Evolutionary conservation across 352 stramenopile species (phyloP).

Genomic region (Pythium oligandrum): DNA sequence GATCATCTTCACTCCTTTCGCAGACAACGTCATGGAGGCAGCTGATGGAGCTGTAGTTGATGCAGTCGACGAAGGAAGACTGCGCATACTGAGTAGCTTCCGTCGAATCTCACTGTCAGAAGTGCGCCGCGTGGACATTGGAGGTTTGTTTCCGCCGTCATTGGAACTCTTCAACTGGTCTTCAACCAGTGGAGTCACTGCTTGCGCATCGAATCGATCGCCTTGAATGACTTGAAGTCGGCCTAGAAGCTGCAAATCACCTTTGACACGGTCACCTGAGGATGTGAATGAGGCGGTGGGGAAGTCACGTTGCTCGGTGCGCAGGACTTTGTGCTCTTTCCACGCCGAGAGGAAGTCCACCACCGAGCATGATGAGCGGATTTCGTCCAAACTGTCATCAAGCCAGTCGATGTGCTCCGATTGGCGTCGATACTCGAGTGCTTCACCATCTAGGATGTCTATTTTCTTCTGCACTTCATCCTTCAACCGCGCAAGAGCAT

Average conservation of each 20-base stretch:
- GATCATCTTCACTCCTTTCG: slow-evolving; percentile 27
- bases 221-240: slow-evolving; percentile 36
- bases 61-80: slow-evolving; percentile 1
- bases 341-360: slow-evolving; percentile 65
- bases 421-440: slow-evolving; percentile 56
- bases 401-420: slow-evolving; percentile 72
- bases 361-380: slow-evolving; percentile 31
- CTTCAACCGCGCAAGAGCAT: slow-evolving; percentile 38
- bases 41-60: neutral
- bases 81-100: slow-evolving; percentile 17
- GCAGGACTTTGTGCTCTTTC: slow-evolving; percentile 64
- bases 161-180: neutral
- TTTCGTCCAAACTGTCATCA: slow-evolving; percentile 49
- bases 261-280: slow-evolving; percentile 46
- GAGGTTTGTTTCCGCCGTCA: neutral
- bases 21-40: slow-evolving; percentile 11
- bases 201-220: slow-evolving; percentile 5
- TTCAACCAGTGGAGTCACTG: neutral
- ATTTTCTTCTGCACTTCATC: slow-evolving; percentile 41
- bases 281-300: slow-evolving; percentile 24
- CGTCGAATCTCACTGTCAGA: slow-evolving; percentile 19
- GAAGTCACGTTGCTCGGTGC: slow-evolving; percentile 62
- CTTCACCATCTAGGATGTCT: slow-evolving; percentile 46
- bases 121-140: slow-evolving; percentile 3
- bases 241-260: slow-evolving; percentile 57